phyloP scores from a whole-genome alignment of 2,329 filamentous ascomycete genomes.

The Aspergillus sp. region DNA sequence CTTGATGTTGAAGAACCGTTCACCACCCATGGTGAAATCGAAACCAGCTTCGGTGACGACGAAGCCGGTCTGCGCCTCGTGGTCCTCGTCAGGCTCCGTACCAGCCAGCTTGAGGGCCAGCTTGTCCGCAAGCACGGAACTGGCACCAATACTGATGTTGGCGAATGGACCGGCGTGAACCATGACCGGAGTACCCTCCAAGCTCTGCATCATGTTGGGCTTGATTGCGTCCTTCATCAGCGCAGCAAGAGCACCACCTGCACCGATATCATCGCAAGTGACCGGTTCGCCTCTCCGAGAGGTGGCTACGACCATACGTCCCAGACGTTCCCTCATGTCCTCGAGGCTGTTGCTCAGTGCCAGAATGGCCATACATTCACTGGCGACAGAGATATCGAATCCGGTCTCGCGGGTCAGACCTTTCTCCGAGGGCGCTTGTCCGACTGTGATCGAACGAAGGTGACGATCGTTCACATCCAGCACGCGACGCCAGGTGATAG shows the following conservation, averaged over 20 bases:
- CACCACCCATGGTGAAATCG: conserved; percentile 98
- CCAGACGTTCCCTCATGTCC: conserved; percentile 89
- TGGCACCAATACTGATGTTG: conserved; percentile 96
- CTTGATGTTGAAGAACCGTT: conserved; percentile 99
- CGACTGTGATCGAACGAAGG: conserved; percentile 80
- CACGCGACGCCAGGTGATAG: conserved; percentile 94
- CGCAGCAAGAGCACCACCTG: conserved; percentile 82
- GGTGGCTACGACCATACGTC: conserved; percentile 90
- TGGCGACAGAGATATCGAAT: conserved; percentile 96
- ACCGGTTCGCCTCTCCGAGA: conserved; percentile 81
- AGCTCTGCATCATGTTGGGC: conserved; percentile 96
- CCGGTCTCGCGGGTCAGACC: conserved; percentile 81
- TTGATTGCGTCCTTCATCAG: conserved; percentile 98
- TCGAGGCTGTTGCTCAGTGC: conserved; percentile 80
- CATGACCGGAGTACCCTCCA: conserved; percentile 95
- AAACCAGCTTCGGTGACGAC: conserved; percentile 97
- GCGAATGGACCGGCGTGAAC: conserved; percentile 97
- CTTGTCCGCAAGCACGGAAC: conserved; percentile 89
- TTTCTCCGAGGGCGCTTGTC: conserved; percentile 83
- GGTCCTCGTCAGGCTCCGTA: conserved; percentile 84
- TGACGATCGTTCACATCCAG: conserved; percentile 96
- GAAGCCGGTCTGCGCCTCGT: conserved; percentile 75
- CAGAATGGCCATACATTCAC: conserved; percentile 96
- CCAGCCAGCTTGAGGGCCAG: conserved; percentile 92
- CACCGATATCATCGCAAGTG: conserved; percentile 92